A percentile compares a stretch with the other conserved stretches of the same genome.
Evolutionary conservation across 208 protist genomes (phyloP).

Genomic region (Herpetomonas tarakana): DNA sequence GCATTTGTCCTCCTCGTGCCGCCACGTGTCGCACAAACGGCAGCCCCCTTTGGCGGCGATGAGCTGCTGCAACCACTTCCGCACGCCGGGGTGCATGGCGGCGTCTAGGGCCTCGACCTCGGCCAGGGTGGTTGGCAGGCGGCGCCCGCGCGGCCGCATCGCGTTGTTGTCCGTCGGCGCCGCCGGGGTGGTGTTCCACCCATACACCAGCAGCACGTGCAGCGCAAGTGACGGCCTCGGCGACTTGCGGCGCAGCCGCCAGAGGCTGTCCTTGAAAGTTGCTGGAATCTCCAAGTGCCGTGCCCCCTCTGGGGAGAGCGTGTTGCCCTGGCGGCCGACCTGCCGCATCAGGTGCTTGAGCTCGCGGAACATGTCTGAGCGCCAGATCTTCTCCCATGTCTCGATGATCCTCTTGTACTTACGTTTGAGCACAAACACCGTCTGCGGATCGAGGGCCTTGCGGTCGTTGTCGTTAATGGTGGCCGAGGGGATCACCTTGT

Average conservation of each 20-base stretch:
- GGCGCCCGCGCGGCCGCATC: slow-evolving; percentile 24
- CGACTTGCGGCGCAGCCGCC: slow-evolving; percentile 55
- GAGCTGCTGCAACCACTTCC: slow-evolving; percentile 54
- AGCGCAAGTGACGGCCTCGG: slow-evolving; percentile 62
- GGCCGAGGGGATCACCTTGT: slow-evolving; percentile 57
- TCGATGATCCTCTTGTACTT: slow-evolving; percentile 44
- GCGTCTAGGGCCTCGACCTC: slow-evolving; percentile 54
- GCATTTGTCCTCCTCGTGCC: slow-evolving; percentile 57
- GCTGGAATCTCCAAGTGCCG: slow-evolving; percentile 51
- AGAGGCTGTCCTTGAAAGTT: slow-evolving; percentile 72
- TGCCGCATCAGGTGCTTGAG: slow-evolving; percentile 37
- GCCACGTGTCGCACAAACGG: slow-evolving; percentile 70
- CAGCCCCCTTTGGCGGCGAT: slow-evolving; percentile 61
- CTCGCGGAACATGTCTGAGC: slow-evolving; percentile 61
- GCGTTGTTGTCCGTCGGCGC: slow-evolving; percentile 20
- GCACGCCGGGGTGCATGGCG: slow-evolving; percentile 66
- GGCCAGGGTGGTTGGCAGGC: slow-evolving; percentile 36
- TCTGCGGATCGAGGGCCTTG: slow-evolving; percentile 16
- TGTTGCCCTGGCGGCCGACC: slow-evolving; percentile 53
- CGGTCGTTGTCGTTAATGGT: slow-evolving; percentile 38
- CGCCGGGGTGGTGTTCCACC: slow-evolving; percentile 18
- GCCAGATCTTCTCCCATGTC: slow-evolving; percentile 66
- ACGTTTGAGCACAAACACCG: slow-evolving; percentile 17
- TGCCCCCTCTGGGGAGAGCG: slow-evolving; percentile 31
- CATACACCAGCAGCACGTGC: slow-evolving; percentile 69